Base-by-base conservation (phyloP, 148 eudicot genomes). In the Rheum nobile region DNA sequence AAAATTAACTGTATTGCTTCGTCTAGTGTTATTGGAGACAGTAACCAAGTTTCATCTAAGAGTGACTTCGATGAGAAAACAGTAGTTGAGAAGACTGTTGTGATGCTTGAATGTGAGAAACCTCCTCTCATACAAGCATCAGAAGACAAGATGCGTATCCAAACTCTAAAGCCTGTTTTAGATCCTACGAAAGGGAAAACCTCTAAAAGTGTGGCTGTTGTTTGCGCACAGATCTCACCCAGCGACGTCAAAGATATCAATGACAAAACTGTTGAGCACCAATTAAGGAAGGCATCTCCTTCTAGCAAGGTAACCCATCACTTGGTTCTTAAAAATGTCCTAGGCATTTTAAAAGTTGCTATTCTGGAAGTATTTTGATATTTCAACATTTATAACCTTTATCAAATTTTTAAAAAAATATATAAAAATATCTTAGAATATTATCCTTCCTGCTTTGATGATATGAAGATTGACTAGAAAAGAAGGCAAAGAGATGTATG, bases 21-120 rank as follows among this genome's bases (percentile, higher is more conserved):
- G 47, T 39, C 68, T 71, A 69, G 31, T 82, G 78, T 77, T 75
- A 76, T 74, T 59, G 69, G 41, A 38, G 77, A 39, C 17, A 67
- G 43, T 69, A 80, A 35, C 72, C 73, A 54, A 39, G 24, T n/a
- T 72, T 50, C 82, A 44, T 74, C 74, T 59, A 76, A 61, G 61
- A 63, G 57, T 79, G 87, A 89, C 59, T 82, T 67, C 72, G 92
- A 92, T 77, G 96, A 88, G 54, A 90, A 77, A 57, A 84, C 84
- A n/a, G 83, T 96, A 1, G 85, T 92, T 59, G 97, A 96, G 57
- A 92, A 96, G 83, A 85, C 86, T 68, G 94, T 92, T 74, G 90
- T 92, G 50, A 84, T 87, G 83, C 92, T 88, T 13, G 97, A 91
- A 77, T 74, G 77, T 73, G 91, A 86, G 82, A 91, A 86, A 83